These are phyloP conservation scores for Aspergillus saccharolyticus DNA, from an alignment of 495 filamentous ascomycete species.

Conservation along the genomic window DNA sequence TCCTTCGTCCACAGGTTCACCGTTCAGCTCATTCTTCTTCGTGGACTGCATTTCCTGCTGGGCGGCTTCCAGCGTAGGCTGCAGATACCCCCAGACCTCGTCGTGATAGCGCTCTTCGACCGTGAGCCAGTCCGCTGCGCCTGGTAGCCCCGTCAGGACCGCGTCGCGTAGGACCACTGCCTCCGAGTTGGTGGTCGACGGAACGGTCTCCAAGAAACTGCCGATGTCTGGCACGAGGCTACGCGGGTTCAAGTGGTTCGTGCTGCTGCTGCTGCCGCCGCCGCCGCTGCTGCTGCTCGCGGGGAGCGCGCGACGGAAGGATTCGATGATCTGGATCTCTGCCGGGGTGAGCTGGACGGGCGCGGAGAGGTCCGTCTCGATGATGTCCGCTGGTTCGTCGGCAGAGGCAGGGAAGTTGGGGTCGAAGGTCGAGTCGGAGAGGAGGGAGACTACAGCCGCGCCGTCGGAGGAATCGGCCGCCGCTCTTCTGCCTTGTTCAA, in stretches of 20 bases:
- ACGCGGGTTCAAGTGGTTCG: conserved; percentile 11
- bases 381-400: conserved; percentile 36
- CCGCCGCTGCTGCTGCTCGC: conserved; percentile 1
- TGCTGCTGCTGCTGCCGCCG: conserved; percentile 4
- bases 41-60: conserved; percentile 50
- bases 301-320: conserved; percentile 25
- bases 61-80: conserved; percentile 59
- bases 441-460: conserved; percentile 42
- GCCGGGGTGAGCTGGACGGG: conserved; percentile 21
- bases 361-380: conserved; percentile 24
- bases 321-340: conserved; percentile 34
- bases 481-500: conserved; percentile 3
- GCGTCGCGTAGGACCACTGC: conserved; percentile 25
- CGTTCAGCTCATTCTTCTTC: conserved; percentile 37
- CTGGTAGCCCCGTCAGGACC: conserved; percentile 29
- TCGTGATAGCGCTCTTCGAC: conserved; percentile 65
- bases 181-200: conserved; percentile 3
- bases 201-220: conserved; percentile 26
- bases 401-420: conserved; percentile 34
- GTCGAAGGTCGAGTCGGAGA: conserved; percentile 49
- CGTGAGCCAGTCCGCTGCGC: conserved; percentile 50
- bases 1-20: conserved; percentile 26
- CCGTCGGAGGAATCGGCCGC: conserved; percentile 29
- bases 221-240: conserved; percentile 46
- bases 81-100: conserved; percentile 73